phyloP scores from a whole-genome alignment of 2,329 filamentous ascomycete species.

The Cladosporium sp. region DNA sequence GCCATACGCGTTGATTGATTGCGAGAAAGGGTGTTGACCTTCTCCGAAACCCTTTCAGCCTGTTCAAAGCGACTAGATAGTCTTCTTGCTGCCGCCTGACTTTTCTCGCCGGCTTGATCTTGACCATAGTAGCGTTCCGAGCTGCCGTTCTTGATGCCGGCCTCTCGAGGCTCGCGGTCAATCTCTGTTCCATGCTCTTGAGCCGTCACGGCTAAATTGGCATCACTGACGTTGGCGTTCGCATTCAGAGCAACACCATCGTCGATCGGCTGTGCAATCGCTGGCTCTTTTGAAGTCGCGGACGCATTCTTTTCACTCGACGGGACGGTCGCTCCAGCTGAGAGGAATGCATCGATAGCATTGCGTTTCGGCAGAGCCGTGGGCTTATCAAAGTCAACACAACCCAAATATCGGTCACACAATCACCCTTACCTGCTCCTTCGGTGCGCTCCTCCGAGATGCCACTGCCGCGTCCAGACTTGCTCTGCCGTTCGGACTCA shows the following conservation, averaged over 20 bases:
- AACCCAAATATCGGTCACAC: background rate
- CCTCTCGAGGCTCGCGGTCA: background rate
- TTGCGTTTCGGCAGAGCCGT: background rate
- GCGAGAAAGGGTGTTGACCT: too few species aligned
- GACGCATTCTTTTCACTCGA: background rate
- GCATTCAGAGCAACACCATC: background rate
- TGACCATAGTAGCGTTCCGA: background rate
- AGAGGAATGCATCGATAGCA: slow-evolving; percentile 5
- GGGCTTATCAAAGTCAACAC: background rate
- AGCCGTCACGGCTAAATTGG: background rate
- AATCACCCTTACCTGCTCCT: background rate
- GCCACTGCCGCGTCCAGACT: background rate
- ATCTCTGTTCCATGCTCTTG: background rate
- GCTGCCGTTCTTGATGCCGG: background rate
- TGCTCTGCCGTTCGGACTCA: slow-evolving; percentile 17
- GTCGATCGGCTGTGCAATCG: too few species aligned
- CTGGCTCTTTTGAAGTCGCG: too few species aligned
- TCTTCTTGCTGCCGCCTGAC: background rate
- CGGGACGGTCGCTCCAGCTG: background rate
- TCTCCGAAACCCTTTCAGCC: too few species aligned
- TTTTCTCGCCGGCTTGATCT: background rate
- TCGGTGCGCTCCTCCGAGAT: background rate
- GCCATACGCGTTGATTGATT: too few species aligned
- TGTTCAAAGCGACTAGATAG: too few species aligned
- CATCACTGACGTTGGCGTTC: background rate